Base-by-base conservation (phyloP, 2,329 filamentous ascomycete species). In the Aspergillus vadensis region DNA sequence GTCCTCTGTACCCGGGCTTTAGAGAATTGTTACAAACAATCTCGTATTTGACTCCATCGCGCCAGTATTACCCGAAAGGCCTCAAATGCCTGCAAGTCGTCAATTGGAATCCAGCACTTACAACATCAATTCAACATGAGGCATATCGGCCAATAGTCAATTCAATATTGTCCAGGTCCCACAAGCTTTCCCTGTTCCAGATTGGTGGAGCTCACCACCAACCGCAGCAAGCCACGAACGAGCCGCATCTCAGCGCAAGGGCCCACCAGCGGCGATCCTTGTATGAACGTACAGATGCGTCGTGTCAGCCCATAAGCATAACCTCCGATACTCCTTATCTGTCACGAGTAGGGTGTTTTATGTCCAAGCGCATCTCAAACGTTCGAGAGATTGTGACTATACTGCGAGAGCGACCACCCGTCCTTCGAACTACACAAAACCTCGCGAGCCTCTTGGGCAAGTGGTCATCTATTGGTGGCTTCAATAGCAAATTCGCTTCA, bases 21-120 rank as follows among this genome's bases (percentile, higher is more conserved):
- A 5, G 60, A 9, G 17, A 30, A 3, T 58, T 70, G 1, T 61
- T 77, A 1, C 10, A 52, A 3, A 50, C 36, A 1, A 70, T 81
- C 6, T 73, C 76, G 2, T 65, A 63, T 4, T 60, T 82, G 0
- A 73, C 77, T 0, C 79, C 80, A 0, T 52, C 48, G 3, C 71
- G 80, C 32, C 60, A 60, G 0, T 84, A 77, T 58, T 85, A 85
- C 63, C 82, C 83, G 0, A 50, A 55, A 3, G 55, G 80, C 5
- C 49, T 72, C 12, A 75, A 68, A 41, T 65, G 69, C 0, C 80
- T 84, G 76, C 82, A 85, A 63, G 64, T 57, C 2, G 72, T 81
- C 0, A 15, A 14, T 0, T 85, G 83, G 82, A 65, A 81, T 23
- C 21, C 21, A 23, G 21, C 21, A 23, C 21, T 23, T 23, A 23